Base-by-base conservation (phyloP, 352 stramenopile genomes). In the Globisporangium takayamanum region DNA sequence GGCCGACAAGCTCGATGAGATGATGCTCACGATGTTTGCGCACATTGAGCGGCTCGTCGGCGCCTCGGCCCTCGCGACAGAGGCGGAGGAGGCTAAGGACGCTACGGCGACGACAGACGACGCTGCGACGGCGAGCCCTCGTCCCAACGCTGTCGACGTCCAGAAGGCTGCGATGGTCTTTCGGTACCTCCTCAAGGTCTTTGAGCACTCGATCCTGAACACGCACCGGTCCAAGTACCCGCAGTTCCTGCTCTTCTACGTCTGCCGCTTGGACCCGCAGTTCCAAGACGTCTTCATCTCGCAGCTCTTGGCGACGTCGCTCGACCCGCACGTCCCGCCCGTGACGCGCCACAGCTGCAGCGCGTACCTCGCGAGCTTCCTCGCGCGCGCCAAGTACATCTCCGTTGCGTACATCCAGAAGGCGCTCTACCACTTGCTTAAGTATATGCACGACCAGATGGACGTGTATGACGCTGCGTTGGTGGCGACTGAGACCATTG, bases 331-430 rank as follows among this genome's bases (percentile, higher is more conserved):
- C 51, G 87, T 68, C 59, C 88, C 94, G 8, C 83, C 90, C 14
- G 84, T 94, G 41, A 96, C 91, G 36, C 83, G 89, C 22, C 95
- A 98, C 71, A 98, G 87, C 61, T 95, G 90, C 59, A 89, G 90
- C 16, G 97, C 92, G 30, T 99, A 98, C 68, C 73, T 99, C 26
- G 96, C 95, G 22, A 98, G 94, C 28, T 99, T 98, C 63, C 74
- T 99, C 16, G 96, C 90, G 54, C 84, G 96, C 30, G 91, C 94
- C 30, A 97, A 92, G 53, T 98, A 97, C 73, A 91, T 98, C 46
- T 87, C 82, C 28, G 71, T 96, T 8, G 86, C 89, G 25, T 97
- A 97, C 36, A 82, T 98, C 25, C 93, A 96, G 57, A 95, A 97
- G 62, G 81, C 89, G 54, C 64, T 99, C 37, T 95, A 94, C 57